Conservation (phyloP, 129 eudicot species). For the Tanacetum coccineum region DNA sequence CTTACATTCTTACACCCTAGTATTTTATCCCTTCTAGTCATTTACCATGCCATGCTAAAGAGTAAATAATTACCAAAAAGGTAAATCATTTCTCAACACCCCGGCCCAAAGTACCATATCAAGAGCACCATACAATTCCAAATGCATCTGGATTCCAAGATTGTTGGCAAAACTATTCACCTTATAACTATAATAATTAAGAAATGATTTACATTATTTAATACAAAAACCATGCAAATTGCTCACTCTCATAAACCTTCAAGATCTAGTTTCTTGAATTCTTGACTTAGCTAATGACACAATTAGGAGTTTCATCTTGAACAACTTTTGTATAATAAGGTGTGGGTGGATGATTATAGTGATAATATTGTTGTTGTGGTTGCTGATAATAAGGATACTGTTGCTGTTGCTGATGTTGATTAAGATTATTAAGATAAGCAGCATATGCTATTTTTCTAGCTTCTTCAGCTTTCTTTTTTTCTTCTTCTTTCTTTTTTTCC, state of each 20-base stretch:
- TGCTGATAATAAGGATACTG: constrained; percentile 22
- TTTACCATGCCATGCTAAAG: not conserved
- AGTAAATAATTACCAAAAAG: not conserved
- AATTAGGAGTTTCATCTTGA: constrained; percentile 66
- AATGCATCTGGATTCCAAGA: too few relatives aligned
- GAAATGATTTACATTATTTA: constrained; percentile 25
- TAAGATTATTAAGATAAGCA: not conserved
- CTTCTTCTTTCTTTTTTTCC: constrained; percentile 29
- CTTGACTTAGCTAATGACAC: constrained; percentile 53
- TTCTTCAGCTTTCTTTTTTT: constrained; percentile 39
- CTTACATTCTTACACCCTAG: constrained; percentile 1
- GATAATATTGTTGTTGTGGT: constrained; percentile 24
- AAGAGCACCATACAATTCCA: constrained; percentile 19
- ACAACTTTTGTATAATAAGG: constrained; percentile 32
- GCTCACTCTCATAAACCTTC: constrained; percentile 27
- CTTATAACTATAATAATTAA: constrained; percentile 56
- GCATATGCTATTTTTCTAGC: constrained; percentile 21
- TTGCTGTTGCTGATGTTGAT: not conserved
- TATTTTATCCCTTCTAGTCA: not conserved
- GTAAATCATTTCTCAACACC: constrained; percentile 2
- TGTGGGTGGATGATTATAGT: constrained; percentile 33
- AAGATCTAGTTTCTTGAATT: constrained; percentile 32
- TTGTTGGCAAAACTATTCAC: constrained; percentile 17
- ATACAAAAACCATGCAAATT: constrained; percentile 25
- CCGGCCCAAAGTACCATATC: constrained; percentile 1